Conservation (phyloP, 305 asterid species). For the Stenogyne calaminthoides region DNA sequence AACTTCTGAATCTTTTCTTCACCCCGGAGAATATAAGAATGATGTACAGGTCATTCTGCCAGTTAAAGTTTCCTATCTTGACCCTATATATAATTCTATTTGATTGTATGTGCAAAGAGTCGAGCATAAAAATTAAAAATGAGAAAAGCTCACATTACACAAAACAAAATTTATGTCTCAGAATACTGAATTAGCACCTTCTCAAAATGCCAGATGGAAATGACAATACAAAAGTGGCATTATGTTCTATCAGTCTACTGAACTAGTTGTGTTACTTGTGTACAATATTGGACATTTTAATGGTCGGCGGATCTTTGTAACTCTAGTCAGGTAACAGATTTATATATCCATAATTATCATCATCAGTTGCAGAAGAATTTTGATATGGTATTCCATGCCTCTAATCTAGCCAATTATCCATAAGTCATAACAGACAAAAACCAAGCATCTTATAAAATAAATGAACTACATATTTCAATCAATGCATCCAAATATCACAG, state of each 20-base stretch:
- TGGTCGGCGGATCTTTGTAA: not conserved
- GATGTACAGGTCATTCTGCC: not conserved
- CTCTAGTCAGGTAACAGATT: conserved; percentile 6
- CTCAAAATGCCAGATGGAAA: conserved; percentile 2
- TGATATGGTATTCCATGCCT: conserved; percentile 1
- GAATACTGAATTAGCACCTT: conserved; percentile 14
- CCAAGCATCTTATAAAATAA: not conserved
- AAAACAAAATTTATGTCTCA: not conserved
- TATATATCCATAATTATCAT: conserved; percentile 21
- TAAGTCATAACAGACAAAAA: conserved; percentile 12
- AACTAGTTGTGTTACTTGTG: conserved; percentile 12
- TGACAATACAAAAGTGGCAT: not conserved
- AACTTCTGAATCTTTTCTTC: conserved; percentile 8
- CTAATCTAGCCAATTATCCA: conserved; percentile 10
- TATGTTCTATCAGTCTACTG: not conserved
- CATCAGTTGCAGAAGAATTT: not conserved
- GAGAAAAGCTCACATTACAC: conserved; percentile 3
- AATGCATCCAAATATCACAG: not conserved
- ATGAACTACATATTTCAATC: not conserved
- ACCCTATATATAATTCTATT: not conserved
- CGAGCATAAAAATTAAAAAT: not conserved
- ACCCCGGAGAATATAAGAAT: not conserved
- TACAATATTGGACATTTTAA: not conserved
- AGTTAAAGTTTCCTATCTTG: conserved; percentile 11
- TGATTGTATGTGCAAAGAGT: conserved; percentile 2